Evolutionary conservation across 352 stramenopile genomes (phyloP).

Genomic region (Phytophthora pseudosyringae): DNA sequence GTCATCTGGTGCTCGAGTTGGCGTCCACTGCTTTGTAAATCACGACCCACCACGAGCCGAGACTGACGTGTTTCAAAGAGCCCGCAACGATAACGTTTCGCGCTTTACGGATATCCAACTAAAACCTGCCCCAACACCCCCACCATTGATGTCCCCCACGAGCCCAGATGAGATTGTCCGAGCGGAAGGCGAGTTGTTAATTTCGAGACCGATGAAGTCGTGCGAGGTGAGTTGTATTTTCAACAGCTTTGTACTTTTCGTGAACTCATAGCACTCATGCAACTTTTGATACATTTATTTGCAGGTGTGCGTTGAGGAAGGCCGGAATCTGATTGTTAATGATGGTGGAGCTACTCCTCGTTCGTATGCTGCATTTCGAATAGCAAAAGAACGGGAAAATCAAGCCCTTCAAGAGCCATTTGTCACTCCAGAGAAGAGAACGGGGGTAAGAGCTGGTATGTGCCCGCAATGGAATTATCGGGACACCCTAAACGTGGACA

Average conservation of each 20-base stretch:
- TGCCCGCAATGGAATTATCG: slow-evolving; percentile 2
- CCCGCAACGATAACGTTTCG: neutral
- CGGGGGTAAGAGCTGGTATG: neutral
- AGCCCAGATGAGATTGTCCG: slow-evolving; percentile 2
- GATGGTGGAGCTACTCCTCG: neutral
- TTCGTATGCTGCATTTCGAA: slow-evolving; percentile 2
- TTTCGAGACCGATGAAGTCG: neutral
- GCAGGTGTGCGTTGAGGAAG: slow-evolving; percentile 11
- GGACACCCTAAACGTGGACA: neutral
- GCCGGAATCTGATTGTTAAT: slow-evolving; percentile 3
- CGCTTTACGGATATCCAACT: neutral
- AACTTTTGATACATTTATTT: neutral
- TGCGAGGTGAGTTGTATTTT: neutral
- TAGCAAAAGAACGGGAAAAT: neutral
- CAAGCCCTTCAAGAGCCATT: neutral
- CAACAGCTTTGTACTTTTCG: neutral
- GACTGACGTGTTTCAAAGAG: neutral
- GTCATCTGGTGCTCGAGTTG: slow-evolving; percentile 1
- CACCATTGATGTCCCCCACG: slow-evolving; percentile 1
- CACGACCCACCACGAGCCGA: neutral
- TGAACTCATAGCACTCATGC: too few species aligned
- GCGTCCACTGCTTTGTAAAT: slow-evolving; percentile 10
- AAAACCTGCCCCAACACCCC: neutral
- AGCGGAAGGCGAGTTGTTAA: neutral
- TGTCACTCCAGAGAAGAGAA: neutral